These are phyloP conservation scores for Neopestalotiopsis sp. DNA, from an alignment of 2,329 filamentous ascomycete genomes.

Conservation along the genomic window DNA sequence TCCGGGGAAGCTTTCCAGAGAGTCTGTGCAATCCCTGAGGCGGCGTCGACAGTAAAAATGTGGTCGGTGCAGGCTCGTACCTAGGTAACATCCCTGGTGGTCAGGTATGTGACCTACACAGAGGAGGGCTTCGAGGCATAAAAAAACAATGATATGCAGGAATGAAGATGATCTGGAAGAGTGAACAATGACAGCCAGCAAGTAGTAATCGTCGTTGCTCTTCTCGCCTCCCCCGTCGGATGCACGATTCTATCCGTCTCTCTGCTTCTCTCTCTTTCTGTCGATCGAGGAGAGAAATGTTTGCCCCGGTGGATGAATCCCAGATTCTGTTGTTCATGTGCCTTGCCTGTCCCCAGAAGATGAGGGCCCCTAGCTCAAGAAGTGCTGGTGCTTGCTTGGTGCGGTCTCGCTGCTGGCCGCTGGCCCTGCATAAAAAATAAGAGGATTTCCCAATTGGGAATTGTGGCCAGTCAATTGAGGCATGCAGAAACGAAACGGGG, in stretches of 20 bases:
- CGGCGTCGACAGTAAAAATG: neutral
- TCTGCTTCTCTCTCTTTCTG: neutral
- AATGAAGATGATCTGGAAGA: neutral
- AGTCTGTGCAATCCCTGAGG: conserved; percentile 8
- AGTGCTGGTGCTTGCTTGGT: neutral
- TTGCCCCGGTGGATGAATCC: neutral
- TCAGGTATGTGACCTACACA: neutral
- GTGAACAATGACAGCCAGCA: neutral
- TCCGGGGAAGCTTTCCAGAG: neutral
- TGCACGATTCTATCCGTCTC: neutral
- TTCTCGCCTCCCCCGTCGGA: neutral
- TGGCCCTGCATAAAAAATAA: conserved; percentile 10
- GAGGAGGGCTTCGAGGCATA: neutral
- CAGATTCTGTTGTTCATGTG: neutral
- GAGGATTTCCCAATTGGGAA: conserved; percentile 2
- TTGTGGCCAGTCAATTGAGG: conserved; percentile 10
- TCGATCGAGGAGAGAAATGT: neutral
- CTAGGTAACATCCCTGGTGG: neutral
- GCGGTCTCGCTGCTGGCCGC: neutral
- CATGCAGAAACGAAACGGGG: conserved; percentile 12
- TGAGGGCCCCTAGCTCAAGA: neutral
- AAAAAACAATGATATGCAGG: neutral
- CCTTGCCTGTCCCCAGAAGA: neutral
- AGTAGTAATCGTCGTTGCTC: neutral
- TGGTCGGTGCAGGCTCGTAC: neutral